Base-by-base conservation (phyloP, 2,329 filamentous ascomycete species). In the Helicocarpus griseus region DNA sequence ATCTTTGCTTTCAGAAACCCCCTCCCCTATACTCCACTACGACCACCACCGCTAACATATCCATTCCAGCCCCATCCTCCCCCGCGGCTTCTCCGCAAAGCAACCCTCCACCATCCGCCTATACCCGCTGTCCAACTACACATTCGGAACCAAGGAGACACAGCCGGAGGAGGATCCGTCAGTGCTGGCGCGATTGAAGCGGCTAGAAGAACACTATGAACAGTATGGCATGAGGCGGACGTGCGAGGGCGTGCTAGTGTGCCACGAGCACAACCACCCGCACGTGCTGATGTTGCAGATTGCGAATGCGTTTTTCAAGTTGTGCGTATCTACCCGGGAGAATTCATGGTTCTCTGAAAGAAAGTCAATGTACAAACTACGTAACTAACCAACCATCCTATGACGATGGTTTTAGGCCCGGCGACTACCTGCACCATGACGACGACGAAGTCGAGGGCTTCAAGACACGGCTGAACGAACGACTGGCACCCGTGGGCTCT, bases 241-340 rank as follows among this genome's bases (percentile, higher is more conserved):
- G 17, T 96, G 91, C 70, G 93, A 98, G 73, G 93, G 90, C 62
- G 89, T 98, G 61, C 80, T 98, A 45, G 89, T 98, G 60, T 98
- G 93, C 74, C 93, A 98, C 69, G 93, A 98, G 73, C 91, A 97
- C 77, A 97, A 96, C 73, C 93, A 97, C 70, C 93, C 93, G 13
- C 93, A 98, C 70, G 95, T 98, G 57, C 76, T 98, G 59, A 97
- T 98, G 93, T 79, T 98, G 57, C 93, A 98, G 77, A 98, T 98
- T 63, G 93, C 93, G 49, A 98, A 98, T 69, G 91, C 93, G 22
- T 98, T 98, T 75, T 98, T 98, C 77, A 98, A 98, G 75, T 80
- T 98, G 69, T 83, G 71, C 14, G 75, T 64, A 24, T 14, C 19
- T 13, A 5, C 17, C 28, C 22, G 4, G 2, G 7, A 6, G 11